phyloP scores from a whole-genome alignment of 495 filamentous ascomycete species.

The Terfezia claveryi region DNA sequence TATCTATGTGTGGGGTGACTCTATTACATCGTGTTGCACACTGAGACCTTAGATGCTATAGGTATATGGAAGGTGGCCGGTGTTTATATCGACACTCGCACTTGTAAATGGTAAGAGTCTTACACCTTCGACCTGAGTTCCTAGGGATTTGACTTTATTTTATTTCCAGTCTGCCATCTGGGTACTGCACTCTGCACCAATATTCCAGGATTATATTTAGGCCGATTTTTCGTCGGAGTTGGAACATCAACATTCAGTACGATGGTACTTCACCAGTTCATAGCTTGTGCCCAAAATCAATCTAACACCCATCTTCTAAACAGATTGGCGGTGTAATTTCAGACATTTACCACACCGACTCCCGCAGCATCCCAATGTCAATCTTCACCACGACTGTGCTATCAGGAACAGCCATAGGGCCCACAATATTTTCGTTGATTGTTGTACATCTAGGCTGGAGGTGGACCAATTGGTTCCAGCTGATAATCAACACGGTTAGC shows the following conservation, averaged over 20 bases:
- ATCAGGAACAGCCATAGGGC: conserved; percentile 62
- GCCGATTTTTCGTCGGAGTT: conserved; percentile 54
- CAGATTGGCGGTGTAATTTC: conserved; percentile 61
- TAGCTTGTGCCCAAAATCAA: too few species aligned
- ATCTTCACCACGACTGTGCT: conserved; percentile 56
- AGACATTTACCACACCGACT: conserved; percentile 62
- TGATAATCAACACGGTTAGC: conserved; percentile 41
- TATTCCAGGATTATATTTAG: conserved; percentile 51
- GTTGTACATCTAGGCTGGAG: conserved; percentile 48
- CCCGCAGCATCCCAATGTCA: conserved; percentile 77
- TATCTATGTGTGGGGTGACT: neutral
- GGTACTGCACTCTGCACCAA: conserved; percentile 53
- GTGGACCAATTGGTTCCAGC: conserved; percentile 80
- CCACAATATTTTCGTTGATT: conserved; percentile 50
- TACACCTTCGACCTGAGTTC: conserved; percentile 19
- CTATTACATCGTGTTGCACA: too few species aligned
- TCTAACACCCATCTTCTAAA: too few species aligned
- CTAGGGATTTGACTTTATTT: conserved; percentile 13
- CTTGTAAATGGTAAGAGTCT: conserved; percentile 10
- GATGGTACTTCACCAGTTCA: conserved; percentile 29
- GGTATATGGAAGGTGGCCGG: conserved; percentile 10
- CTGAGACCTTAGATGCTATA: conserved; percentile 1
- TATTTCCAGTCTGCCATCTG: conserved; percentile 36
- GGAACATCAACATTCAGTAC: conserved; percentile 66
- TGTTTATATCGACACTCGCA: conserved; percentile 8